Conservation (phyloP, 2,329 filamentous ascomycete genomes). For the Kalaharituber pfeilii region DNA sequence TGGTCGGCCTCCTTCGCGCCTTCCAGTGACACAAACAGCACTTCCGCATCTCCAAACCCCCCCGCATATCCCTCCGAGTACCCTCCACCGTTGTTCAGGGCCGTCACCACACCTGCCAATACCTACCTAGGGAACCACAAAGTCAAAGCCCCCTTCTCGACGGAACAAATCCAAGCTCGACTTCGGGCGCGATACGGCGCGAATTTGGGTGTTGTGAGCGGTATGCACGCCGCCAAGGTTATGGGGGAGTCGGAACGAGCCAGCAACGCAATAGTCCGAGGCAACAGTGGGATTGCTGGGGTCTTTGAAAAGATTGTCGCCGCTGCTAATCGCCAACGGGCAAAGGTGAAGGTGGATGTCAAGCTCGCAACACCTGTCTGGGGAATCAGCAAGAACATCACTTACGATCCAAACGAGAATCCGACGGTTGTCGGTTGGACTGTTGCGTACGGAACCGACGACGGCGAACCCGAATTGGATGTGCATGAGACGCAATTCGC, state of each 20-base stretch:
- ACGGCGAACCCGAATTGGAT: background rate
- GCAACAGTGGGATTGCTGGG: background rate
- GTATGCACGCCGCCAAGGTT: background rate
- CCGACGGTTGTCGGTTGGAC: background rate
- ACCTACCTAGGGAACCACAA: background rate
- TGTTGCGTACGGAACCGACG: background rate
- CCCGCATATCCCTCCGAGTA: too few relatives aligned
- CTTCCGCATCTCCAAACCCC: background rate
- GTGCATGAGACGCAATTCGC: background rate
- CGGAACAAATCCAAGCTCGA: background rate
- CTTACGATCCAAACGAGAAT: background rate
- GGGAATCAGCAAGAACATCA: background rate
- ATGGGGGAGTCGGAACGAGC: background rate
- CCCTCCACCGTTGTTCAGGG: too few relatives aligned
- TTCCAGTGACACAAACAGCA: background rate
- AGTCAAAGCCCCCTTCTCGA: background rate
- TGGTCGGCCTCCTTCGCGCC: background rate
- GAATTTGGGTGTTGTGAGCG: background rate
- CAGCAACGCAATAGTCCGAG: background rate
- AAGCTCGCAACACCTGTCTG: background rate
- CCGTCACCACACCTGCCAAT: too few relatives aligned
- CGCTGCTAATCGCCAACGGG: too few relatives aligned
- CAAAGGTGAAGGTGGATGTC: background rate
- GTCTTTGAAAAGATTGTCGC: background rate
- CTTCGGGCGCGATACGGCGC: background rate